Evolutionary conservation across 2,329 filamentous ascomycete genomes (phyloP), one percentile per base, ranked within the genome.

Genomic region (Sclerotiophoma versabilis): DNA sequence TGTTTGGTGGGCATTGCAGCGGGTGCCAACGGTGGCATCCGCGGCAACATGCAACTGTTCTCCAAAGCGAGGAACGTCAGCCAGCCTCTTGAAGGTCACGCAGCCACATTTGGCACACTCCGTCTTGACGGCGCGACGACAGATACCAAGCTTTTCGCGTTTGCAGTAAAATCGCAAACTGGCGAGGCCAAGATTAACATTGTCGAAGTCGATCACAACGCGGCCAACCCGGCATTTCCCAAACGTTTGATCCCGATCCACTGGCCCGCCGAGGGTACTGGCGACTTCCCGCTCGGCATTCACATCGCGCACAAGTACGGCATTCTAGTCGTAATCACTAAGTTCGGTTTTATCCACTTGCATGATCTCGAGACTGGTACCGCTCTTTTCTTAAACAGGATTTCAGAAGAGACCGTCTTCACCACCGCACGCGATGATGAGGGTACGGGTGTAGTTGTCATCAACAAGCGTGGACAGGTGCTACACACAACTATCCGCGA

Each of bases 311-410:
- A 92, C 71, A 96, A 95, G 79, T 99, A 99, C 78, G 93, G 93
- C 71, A 87, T 99, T 73, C 89, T 99, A 70, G 97, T 97, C 78
- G 87, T 99, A 70, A 92, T 99, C 59, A 99, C 95, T 52, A 99
- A 99, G 77, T 99, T 97, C 71, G 95, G 95, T 47, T 99, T 98
- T 79, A 98, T 99, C 69, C 95, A 99, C 78, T 85, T 99, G 20
- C 98, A 99, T 79, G 96, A 99, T 72, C 86, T 99, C 52, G 96
- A 99, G 81, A 95, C 91, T 7, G 96, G 91, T 54, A 90, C 90
- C 11, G 96, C 92, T 75, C 95, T 99, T 74, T 99, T 97, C 85
- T 96, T 99, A 92, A 99, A 99, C 83, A 90, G 96, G 68, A 99
- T 99, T 71, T 99, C 95, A 27, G 96, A 92, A 81, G 95, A 99